These are phyloP conservation scores for Hyphopichia fennica DNA, from an alignment of 1,139 yeast genomes.

Conservation along the genomic window DNA sequence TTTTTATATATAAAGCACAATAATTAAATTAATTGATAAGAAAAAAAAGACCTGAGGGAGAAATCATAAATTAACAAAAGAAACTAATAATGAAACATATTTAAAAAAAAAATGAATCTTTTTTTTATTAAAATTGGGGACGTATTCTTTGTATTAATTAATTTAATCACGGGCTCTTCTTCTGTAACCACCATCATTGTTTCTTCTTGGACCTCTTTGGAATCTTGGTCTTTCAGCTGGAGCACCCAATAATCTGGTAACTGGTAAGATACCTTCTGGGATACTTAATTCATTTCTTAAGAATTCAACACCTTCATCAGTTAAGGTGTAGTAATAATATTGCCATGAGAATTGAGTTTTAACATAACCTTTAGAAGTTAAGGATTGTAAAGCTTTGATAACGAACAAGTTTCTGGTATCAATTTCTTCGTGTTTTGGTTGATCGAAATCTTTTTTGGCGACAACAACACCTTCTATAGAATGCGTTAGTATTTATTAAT, in stretches of 20 bases:
- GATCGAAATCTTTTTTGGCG: conserved; percentile 98
- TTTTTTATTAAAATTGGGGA: conserved; percentile 7
- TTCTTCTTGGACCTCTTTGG: conserved; percentile 42
- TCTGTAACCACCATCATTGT: conserved; percentile 34
- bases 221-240: conserved; percentile 78
- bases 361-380: conserved; percentile 98
- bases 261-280: conserved; percentile 98
- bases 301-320: conserved; percentile 99
- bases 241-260: conserved; percentile 95
- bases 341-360: conserved; percentile 99
- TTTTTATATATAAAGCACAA: conserved; percentile 10
- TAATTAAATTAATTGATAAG: conserved; percentile 13
- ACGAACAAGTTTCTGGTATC: conserved; percentile 97
- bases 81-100: neutral
- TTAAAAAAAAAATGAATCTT: neutral
- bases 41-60: conserved; percentile 9
- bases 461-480: conserved; percentile 94
- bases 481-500: conserved; percentile 26
- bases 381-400: conserved; percentile 99
- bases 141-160: conserved; percentile 2
- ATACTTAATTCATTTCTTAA: conserved; percentile 97
- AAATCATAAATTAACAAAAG: conserved; percentile 5
- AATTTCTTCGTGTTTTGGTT: conserved; percentile 96
- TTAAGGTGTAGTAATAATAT: conserved; percentile 99
- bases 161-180: conserved; percentile 51